Base-by-base conservation (phyloP, 2,329 filamentous ascomycete genomes). In the Monosporascus sp. region DNA sequence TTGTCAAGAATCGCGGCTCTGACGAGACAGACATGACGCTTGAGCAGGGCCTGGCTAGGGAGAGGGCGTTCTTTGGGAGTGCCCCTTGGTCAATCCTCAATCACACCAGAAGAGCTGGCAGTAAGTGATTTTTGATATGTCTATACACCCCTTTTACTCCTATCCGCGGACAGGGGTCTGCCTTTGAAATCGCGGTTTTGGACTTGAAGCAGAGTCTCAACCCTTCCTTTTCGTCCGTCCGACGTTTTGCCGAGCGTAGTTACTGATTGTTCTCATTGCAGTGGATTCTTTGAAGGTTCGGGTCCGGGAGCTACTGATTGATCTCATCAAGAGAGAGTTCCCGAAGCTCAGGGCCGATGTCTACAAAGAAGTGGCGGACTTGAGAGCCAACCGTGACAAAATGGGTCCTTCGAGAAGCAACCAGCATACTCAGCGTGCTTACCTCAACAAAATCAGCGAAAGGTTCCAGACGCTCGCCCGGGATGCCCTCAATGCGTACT, bases 1-100 rank as follows among this genome's bases (percentile, higher is more conserved):
- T 80, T 0, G 73, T 81, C 48, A 72, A 74, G 50, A 81, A 79
- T 27, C 72, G 76, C 0, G 64, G 77, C 9, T 71, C 74, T 0
- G 75, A 78, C 16, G 74, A 78, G 5, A 57, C 46, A 0, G 52
- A 60, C 0, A 69, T 70, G 1, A 66, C 62, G 0, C 52, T 72
- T 0, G 52, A 61, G 1, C 57, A 72, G 1, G 69, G 74, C 0
- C 59, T 68, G 6, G 47, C 37, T 0, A 53, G 62, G 0, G 77
- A 78, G 54, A 61, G 52, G 1, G 49, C 35, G 0, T 76, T 79
- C 53, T 78, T 78, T 46, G 19, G 51, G 0, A 16, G 63, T 0
- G 47, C 57, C 0, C 71, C 71, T 0, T 80, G 76, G 77, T 58
- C 56, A 0, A 54, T 3, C 1, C 59, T 72, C 0, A 52, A 44